Base-by-base conservation (phyloP, 768 basidiomycete species). In the Rhodotorula graminis region DNA sequence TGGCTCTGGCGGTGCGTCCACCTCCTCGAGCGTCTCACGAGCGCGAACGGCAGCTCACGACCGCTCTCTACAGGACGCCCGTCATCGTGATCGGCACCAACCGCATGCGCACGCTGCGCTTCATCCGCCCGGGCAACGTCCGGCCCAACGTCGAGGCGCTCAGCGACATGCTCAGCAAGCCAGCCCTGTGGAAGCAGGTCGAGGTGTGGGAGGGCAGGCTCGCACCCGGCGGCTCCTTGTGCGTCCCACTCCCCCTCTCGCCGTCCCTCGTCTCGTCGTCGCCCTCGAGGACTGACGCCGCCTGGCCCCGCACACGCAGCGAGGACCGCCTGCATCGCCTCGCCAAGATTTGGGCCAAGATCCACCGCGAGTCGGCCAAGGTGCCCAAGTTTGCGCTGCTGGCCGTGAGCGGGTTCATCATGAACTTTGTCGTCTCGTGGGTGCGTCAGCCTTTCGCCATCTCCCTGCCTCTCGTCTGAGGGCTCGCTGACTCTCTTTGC, bases 1-100 rank as follows among this genome's bases (percentile, higher is more conserved):
- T 76, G 74, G 74, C 29, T 76, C 27, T 76, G 74, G 74, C 61
- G 66, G 74, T 72, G 21, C 44, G 71, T 52, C n/a, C 11, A 1
- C 33, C 21, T 33, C n/a, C 3, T 66, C 16, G 33, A 37, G 27
- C 8, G 16, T 29, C 60, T 0, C 19, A 23, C 3, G 49, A 12
- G 8, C 29, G 53, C 3, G 23, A 2, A 33, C n/a, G 29, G n/a
- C 1, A 16, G 3, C 52, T 70, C 33, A 65, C n/a, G 6, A 8
- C 8, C 12, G 4, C 9, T 6, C 27, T 23, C 6, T 3, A 4
- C 47, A 76, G 74, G 19, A 46, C 56, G 5, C 74, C 74, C 15
- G 61, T 72, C 7, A 65, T 76, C 33, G 71, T 72, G 12, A 55
- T 76, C 60, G 71, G 46, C 18, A 70, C 65, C 23, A 49, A 72